A percentile compares a stretch with the other conserved stretches of the same genome.
Evolutionary conservation across 495 filamentous ascomycete genomes (phyloP).

Genomic region (Pyrenula massariospora): DNA sequence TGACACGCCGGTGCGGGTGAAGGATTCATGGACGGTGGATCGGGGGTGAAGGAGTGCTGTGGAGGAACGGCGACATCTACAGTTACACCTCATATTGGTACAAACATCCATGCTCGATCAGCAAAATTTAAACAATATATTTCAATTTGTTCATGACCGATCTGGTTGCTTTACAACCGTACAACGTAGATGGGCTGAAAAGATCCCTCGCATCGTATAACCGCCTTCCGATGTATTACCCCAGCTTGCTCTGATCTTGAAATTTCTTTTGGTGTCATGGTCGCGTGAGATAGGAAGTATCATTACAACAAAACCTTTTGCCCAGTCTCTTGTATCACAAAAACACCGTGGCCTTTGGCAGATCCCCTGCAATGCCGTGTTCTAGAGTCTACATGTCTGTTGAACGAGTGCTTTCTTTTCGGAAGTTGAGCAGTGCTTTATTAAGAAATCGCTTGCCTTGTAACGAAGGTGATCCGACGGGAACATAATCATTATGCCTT

Average conservation of each 20-base stretch:
- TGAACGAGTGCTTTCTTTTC: neutral
- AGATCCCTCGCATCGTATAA: too few species aligned
- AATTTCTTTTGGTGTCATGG: neutral
- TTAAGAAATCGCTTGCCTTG: neutral
- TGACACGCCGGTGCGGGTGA: too few species aligned
- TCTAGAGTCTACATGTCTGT: neutral
- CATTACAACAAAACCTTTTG: constrained; percentile 1
- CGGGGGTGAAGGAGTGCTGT: too few species aligned
- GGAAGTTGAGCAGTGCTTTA: neutral
- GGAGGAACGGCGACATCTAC: too few species aligned
- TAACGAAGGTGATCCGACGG: neutral
- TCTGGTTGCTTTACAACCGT: too few species aligned
- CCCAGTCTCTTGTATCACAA: neutral
- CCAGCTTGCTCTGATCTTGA: neutral
- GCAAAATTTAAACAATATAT: too few species aligned
- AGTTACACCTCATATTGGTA: too few species aligned
- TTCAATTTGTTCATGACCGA: too few species aligned
- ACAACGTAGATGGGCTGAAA: too few species aligned
- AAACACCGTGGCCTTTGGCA: neutral
- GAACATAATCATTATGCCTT: too few species aligned
- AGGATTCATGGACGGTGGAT: too few species aligned
- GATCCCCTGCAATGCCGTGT: neutral
- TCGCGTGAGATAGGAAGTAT: constrained; percentile 1
- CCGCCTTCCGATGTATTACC: neutral
- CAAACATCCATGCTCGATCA: too few species aligned